Evolutionary conservation across 2,329 filamentous ascomycete species (phyloP).

Genomic region (Nigrospora osmanthi): DNA sequence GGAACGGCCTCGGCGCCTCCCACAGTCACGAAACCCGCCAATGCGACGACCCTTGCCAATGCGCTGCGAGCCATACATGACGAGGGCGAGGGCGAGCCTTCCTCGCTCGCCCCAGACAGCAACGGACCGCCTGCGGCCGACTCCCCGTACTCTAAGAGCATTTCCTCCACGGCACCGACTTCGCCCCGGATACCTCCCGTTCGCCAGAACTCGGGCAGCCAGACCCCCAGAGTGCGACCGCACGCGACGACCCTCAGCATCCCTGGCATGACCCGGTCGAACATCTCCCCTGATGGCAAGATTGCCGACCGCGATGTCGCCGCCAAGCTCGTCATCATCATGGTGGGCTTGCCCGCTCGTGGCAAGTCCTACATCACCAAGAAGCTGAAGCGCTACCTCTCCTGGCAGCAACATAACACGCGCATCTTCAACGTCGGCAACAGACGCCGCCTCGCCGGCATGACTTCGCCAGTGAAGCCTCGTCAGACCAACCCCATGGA

Average conservation of each 20-base stretch:
- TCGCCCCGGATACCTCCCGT: slow-evolving; percentile 57
- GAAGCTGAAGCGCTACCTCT: slow-evolving; percentile 89
- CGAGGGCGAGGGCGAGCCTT: slow-evolving; percentile 21
- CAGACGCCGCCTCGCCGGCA: slow-evolving; percentile 69
- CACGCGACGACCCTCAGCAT: slow-evolving; percentile 96
- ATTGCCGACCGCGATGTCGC: slow-evolving; percentile 93
- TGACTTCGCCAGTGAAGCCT: slow-evolving; percentile 26
- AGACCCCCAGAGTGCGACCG: slow-evolving; percentile 69
- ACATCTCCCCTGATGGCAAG: slow-evolving; percentile 88
- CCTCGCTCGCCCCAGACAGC: slow-evolving; percentile 17
- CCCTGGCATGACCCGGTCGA: slow-evolving; percentile 89
- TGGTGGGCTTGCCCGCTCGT: slow-evolving; percentile 91
- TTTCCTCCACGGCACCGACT: slow-evolving; percentile 49
- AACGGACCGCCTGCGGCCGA: slow-evolving; percentile 30
- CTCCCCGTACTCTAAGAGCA: slow-evolving; percentile 47
- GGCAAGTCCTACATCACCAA: slow-evolving; percentile 99
- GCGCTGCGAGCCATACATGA: slow-evolving; percentile 34
- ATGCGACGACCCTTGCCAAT: slow-evolving; percentile 29
- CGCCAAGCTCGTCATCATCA: slow-evolving; percentile 93
- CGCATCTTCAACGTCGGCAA: slow-evolving; percentile 97
- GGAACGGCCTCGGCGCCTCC: background rate
- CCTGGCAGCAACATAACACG: slow-evolving; percentile 95
- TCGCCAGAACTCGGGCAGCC: slow-evolving; percentile 65
- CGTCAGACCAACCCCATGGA: slow-evolving; percentile 26
- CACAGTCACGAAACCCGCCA: slow-evolving; percentile 5